A percentile compares a stretch with the other conserved stretches of the same genome.
These are phyloP conservation scores for Afroboletus lepidellus DNA, from an alignment of 1,284 basidiomycete species.

Conservation along the genomic window DNA sequence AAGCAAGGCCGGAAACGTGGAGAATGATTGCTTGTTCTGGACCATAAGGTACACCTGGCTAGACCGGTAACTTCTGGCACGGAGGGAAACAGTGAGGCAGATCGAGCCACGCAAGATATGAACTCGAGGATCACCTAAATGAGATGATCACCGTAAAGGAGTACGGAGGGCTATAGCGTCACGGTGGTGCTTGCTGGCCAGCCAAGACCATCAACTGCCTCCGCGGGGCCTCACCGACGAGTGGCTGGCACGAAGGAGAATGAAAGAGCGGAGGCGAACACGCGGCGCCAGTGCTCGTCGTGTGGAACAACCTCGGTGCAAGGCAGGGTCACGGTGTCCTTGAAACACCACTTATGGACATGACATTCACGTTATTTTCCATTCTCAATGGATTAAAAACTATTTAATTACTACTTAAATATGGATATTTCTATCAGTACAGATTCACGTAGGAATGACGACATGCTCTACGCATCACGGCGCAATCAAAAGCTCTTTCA, in stretches of 20 bases:
- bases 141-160: slow-evolving; percentile 30
- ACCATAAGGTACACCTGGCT: slow-evolving; percentile 30
- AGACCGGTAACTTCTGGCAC: slow-evolving; percentile 31
- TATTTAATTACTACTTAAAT: slow-evolving; percentile 12
- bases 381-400: slow-evolving; percentile 3
- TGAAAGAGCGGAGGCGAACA: slow-evolving; percentile 17
- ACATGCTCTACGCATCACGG: slow-evolving; percentile 5
- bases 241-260: slow-evolving; percentile 8
- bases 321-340: slow-evolving; percentile 5
- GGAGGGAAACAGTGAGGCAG: slow-evolving; percentile 16
- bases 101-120: slow-evolving; percentile 30
- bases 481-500: slow-evolving; percentile 37
- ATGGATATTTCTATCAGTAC: neutral
- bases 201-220: slow-evolving; percentile 27
- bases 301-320: slow-evolving; percentile 11
- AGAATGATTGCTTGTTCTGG: slow-evolving; percentile 36
- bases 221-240: slow-evolving; percentile 1
- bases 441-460: neutral
- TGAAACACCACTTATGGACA: slow-evolving; percentile 10
- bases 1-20: slow-evolving; percentile 41
- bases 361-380: slow-evolving; percentile 14
- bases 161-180: slow-evolving; percentile 1
- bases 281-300: slow-evolving; percentile 17
- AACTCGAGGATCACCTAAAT: slow-evolving; percentile 28
- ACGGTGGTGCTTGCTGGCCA: slow-evolving; percentile 21